Conservation (phyloP, 495 filamentous ascomycete species). For the Filosporella fistucella region DNA sequence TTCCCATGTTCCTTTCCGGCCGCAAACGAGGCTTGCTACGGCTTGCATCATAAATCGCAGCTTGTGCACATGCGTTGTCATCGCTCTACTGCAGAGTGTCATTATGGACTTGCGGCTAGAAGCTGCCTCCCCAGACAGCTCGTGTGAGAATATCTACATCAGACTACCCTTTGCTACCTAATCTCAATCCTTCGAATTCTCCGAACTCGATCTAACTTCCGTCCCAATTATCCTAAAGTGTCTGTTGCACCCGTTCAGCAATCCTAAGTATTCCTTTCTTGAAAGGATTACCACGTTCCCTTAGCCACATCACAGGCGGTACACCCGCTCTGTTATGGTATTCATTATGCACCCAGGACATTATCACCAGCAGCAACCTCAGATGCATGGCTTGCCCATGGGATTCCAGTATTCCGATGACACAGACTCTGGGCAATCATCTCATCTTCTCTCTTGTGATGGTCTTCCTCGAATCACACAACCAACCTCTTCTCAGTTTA, state of each 20-base stretch:
- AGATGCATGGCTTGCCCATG: conserved; percentile 13
- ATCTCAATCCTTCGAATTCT: conserved; percentile 18
- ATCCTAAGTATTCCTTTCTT: conserved; percentile 7
- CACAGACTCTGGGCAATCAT: conserved; percentile 6
- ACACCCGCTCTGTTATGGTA: conserved; percentile 1
- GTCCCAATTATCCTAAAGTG: conserved; percentile 6
- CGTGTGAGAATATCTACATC: conserved; percentile 21
- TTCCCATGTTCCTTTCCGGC: conserved; percentile 17
- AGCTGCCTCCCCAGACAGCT: background rate
- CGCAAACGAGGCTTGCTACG: conserved; percentile 22
- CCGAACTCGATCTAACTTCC: conserved; percentile 10
- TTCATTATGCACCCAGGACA: conserved; percentile 18
- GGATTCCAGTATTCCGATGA: conserved; percentile 15
- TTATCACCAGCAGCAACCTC: conserved; percentile 11
- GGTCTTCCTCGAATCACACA: conserved; percentile 15
- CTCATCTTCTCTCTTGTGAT: conserved; percentile 11
- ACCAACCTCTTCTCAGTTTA: conserved; percentile 11
- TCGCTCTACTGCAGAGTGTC: conserved; percentile 20
- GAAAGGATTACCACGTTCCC: conserved; percentile 13
- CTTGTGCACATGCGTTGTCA: conserved; percentile 26
- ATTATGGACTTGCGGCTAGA: conserved; percentile 15
- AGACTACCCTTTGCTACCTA: conserved; percentile 22
- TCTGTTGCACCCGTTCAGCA: too few relatives aligned
- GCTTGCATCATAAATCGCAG: conserved; percentile 22
- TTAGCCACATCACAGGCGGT: conserved; percentile 13